These are phyloP conservation scores for Sordaria brevicollis DNA, from an alignment of 495 filamentous ascomycete genomes.

Conservation along the genomic window DNA sequence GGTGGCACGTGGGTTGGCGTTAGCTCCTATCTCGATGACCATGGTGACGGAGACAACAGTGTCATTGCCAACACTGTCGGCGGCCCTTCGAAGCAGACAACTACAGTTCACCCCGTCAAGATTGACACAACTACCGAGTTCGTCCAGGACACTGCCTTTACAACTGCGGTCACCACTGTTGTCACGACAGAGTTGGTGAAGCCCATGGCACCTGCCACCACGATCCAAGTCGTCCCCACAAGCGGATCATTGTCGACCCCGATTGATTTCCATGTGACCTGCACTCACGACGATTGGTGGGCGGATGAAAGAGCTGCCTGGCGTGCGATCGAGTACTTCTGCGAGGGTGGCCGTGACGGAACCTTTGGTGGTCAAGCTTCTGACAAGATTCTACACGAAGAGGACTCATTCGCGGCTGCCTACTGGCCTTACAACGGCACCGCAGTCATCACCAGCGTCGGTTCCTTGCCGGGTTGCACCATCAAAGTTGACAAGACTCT, in stretches of 20 bases:
- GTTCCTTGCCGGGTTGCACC: not conserved
- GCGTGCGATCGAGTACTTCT: not conserved
- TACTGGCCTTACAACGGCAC: not conserved
- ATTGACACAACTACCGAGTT: not conserved
- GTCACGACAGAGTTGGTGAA: not conserved
- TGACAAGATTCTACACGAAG: not conserved
- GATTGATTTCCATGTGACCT: not conserved
- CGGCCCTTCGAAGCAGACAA: not conserved
- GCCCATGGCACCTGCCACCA: not conserved
- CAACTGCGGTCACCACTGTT: not conserved
- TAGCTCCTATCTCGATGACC: not conserved
- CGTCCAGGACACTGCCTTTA: not conserved
- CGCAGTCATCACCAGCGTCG: not conserved
- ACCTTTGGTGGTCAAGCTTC: not conserved
- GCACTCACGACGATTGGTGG: not conserved
- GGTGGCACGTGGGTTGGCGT: not conserved
- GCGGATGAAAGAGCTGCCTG: not conserved
- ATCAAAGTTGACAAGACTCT: not conserved
- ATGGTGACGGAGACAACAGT: not conserved
- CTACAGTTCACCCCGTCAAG: not conserved
- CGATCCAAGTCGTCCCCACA: not conserved
- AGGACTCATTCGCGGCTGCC: not conserved
- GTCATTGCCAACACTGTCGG: not conserved
- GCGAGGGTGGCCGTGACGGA: not conserved
- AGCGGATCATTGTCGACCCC: not conserved